These are phyloP conservation scores for Castanea mollissima DNA, from an alignment of 306 rosid species.

Conservation along the genomic window DNA sequence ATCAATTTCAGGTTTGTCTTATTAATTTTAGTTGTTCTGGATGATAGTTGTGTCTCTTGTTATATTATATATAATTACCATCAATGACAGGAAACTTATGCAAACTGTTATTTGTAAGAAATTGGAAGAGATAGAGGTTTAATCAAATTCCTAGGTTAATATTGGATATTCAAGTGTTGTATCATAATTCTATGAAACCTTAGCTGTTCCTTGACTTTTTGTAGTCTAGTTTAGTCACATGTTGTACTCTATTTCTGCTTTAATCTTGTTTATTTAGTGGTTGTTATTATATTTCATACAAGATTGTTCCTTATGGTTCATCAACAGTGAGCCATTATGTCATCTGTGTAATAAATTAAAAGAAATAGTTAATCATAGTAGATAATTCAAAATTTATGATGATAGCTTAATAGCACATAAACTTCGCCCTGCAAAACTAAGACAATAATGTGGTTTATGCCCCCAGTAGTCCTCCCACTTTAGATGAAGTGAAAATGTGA, in stretches of 20 bases:
- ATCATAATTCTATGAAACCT: slow-evolving; percentile 7
- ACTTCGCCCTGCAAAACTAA: neutral
- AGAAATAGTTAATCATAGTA: neutral
- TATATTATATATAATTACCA: neutral
- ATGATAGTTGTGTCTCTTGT: neutral
- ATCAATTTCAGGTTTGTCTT: slow-evolving; percentile 84
- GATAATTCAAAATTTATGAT: neutral
- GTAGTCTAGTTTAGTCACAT: neutral
- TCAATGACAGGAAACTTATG: slow-evolving; percentile 10
- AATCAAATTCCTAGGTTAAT: neutral
- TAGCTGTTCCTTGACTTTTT: slow-evolving; percentile 15
- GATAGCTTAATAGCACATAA: neutral
- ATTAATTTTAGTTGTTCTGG: neutral
- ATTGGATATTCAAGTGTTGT: slow-evolving; percentile 1
- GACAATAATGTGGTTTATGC: neutral
- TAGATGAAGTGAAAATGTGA: neutral
- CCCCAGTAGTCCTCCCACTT: neutral
- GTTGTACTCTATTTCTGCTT: slow-evolving; percentile 2
- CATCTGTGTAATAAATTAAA: neutral
- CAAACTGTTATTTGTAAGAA: neutral
- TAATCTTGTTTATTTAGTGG: neutral
- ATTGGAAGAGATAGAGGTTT: neutral
- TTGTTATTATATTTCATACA: neutral
- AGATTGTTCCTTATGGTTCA: neutral
- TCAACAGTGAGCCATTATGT: neutral